Base-by-base conservation (phyloP, 2,329 filamentous ascomycete species). In the Fusarium anguioides region DNA sequence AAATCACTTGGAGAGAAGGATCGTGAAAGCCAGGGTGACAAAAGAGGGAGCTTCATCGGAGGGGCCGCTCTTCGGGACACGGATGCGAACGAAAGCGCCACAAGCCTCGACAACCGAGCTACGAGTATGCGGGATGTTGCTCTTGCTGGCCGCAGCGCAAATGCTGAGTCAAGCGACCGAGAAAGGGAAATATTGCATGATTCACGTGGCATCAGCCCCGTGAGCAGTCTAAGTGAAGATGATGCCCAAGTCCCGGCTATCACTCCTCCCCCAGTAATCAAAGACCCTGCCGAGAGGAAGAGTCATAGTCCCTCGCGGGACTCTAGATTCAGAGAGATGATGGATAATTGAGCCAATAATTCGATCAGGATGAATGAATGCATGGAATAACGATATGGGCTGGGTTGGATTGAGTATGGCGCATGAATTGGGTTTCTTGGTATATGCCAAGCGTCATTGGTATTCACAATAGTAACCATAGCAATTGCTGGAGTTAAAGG, bases 311-410 rank as follows among this genome's bases (percentile, higher is more conserved):
- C 86, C 1, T 82, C 77, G 6, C 78, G 87, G 51, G 85, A 86
- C 63, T 87, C 87, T 36, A 84, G 81, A 68, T 90, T 90, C 67
- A 80, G 79, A 45, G 88, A 90, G 77, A 83, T 85, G 64, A 81
- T 89, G 54, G 73, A 78, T 40, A 69, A 64, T 29, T 77, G 62
- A 75, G 33, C 9, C 27, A 18, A 37, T 20, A 17, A 9, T 18
- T 24, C 9, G 18, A 18, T 23, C 8, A 29, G 2, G 21, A 6
- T 21, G 14, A 26, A 20, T 33, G 21, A 17, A 21, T 17, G 17
- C n/a, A n/a, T n/a, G 21, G 26, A 8, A 20, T 12, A n/a, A 35
- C 17, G 24, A 18, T 35, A 23, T 35, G 48, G 37, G 24, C 31
- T 44, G n/a, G 36, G 27, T 21, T 45, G 21, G 17, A 18, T 24